These are phyloP conservation scores for Apiotrichum mycotoxinovorans DNA, from an alignment of 1,284 basidiomycete species.

Conservation along the genomic window DNA sequence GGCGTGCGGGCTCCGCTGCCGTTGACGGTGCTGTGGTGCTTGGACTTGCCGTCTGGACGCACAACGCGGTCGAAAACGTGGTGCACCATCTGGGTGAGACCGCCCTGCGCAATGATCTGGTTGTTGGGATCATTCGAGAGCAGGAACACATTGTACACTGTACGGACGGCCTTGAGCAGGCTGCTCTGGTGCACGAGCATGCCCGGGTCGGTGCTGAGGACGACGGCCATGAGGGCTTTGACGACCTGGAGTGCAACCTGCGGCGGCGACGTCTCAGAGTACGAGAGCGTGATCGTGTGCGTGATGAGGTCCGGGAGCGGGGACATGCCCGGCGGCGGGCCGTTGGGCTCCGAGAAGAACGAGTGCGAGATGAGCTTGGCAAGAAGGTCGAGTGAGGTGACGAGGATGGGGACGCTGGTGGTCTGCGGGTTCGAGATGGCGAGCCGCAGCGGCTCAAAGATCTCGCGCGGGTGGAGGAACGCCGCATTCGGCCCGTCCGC, in stretches of 20 bases:
- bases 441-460: constrained; percentile 85
- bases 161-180: constrained; percentile 87
- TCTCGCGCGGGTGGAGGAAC: constrained; percentile 63
- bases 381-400: constrained; percentile 90
- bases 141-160: constrained; percentile 94
- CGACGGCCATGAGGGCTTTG: constrained; percentile 82
- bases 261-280: constrained; percentile 79
- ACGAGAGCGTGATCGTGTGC: constrained; percentile 88
- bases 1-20: not conserved
- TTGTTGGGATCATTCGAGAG: constrained; percentile 83
- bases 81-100: constrained; percentile 93
- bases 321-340: constrained; percentile 56
- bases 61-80: constrained; percentile 76
- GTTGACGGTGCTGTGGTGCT: constrained; percentile 1
- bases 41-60: constrained; percentile 31
- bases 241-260: constrained; percentile 90
- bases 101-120: constrained; percentile 93
- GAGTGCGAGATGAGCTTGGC: constrained; percentile 94
- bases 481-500: constrained; percentile 57
- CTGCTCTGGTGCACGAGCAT: constrained; percentile 89
- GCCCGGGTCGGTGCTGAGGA: constrained; percentile 67
- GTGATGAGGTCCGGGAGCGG: constrained; percentile 86
- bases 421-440: constrained; percentile 75
- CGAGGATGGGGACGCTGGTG: constrained; percentile 82
- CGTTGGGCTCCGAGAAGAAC: constrained; percentile 67